Base-by-base conservation (phyloP, 2,329 filamentous ascomycete species). In the Penicillium griseofulvum region DNA sequence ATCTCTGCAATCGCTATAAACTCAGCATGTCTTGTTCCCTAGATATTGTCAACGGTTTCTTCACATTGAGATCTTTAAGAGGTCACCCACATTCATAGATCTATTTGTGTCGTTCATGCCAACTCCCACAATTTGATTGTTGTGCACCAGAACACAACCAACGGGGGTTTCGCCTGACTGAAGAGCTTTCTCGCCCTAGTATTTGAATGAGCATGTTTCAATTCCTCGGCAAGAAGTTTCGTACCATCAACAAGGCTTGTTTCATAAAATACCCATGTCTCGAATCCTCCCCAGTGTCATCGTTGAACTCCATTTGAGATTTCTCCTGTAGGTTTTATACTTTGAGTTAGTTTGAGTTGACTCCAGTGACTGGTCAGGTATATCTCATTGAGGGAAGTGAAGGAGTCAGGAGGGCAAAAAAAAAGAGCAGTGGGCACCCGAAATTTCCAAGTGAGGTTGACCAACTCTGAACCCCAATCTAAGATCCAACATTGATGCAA, bases 81-180 rank as follows among this genome's bases (percentile, higher is more conserved):
- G 43, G 22, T 31, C 17, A 70, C 76, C 48, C 72, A 83, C 81
- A 71, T 85, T 85, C 68, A 93, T 85, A 26, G 89, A 94, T 64
- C 89, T 82, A 68, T 97, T 99, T 50, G 94, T 99, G 60, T 95
- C 94, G 68, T 99, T 99, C 89, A 97, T 97, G 59, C 94, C 94
- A 60, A 83, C 84, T 39, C 90, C 92, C 62, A 99, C 91, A 60
- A 97, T 82, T 63, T 85, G 81, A 61, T 86, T 87, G 28, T 90
- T 76, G 70, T 91, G 83, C 22, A 97, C 92, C 50, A 99, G 86
- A 31, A 99, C 91, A 74, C 94, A 99, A 46, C 94, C 95, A 19
- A 99, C 94, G 1, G 94, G 94, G 1, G 95, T 97, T 77, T 99
- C 94, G 65, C 96, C 92, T 58, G 85, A 89, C 64, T 80, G 79